Conservation (phyloP, 371 early-diverging fungal genomes). For the Mucor racemosus region DNA sequence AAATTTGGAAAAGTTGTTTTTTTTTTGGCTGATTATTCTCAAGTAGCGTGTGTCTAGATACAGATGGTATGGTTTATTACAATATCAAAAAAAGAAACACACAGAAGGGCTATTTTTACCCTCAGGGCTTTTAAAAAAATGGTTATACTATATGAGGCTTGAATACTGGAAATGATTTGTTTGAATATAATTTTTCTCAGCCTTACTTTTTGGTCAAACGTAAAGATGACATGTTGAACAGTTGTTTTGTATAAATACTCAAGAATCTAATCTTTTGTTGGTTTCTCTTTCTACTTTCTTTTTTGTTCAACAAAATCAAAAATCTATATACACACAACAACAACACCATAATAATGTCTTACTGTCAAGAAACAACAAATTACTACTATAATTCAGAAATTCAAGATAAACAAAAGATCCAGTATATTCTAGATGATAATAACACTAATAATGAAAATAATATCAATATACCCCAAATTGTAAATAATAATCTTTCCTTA, state of each 20-base stretch:
- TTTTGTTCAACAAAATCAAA: neutral
- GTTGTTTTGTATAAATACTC: neutral
- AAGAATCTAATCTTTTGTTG: neutral
- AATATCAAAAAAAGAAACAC: neutral
- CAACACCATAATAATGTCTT: neutral
- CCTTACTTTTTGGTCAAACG: conserved; percentile 5
- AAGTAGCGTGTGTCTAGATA: no score
- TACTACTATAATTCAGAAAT: neutral
- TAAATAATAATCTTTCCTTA: neutral
- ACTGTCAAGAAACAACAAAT: conserved; percentile 5
- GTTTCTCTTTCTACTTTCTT: neutral
- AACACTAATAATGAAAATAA: neutral
- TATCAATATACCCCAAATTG: conserved; percentile 1
- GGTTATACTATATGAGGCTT: neutral
- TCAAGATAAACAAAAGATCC: conserved; percentile 14
- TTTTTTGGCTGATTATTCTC: no score
- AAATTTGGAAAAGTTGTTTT: no score
- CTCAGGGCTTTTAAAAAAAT: neutral
- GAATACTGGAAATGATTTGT: neutral
- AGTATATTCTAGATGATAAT: conserved; percentile 10
- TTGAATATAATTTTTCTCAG: neutral
- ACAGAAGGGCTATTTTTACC: neutral
- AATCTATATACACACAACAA: neutral
- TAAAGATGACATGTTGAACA: conserved; percentile 5
- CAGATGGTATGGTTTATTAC: neutral